Conservation (phyloP, 306 rosid species). For the Quercus wislizeni region DNA sequence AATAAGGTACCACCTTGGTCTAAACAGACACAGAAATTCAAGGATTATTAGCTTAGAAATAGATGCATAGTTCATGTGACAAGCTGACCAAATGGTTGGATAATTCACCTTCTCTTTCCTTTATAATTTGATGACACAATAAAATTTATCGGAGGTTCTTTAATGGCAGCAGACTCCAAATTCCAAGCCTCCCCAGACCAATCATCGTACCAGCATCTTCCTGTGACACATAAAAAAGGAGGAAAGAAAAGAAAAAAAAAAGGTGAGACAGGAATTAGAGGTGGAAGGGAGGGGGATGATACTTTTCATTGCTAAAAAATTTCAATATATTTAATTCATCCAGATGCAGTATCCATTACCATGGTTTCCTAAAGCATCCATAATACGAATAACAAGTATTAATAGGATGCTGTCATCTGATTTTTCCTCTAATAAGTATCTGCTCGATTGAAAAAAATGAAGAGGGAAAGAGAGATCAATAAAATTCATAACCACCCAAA, state of each 20-base stretch:
- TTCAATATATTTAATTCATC: not conserved
- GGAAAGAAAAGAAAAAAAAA: not conserved
- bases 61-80: conserved; percentile 14
- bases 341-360: conserved; percentile 46
- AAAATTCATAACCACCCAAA: conserved; percentile 21
- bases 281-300: not conserved
- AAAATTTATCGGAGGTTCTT: conserved; percentile 87
- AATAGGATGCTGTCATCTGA: conserved; percentile 91
- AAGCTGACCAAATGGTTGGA: conserved; percentile 11
- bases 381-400: conserved; percentile 81
- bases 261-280: not conserved
- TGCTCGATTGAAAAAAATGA: conserved; percentile 26
- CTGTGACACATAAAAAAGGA: conserved; percentile 29
- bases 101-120: conserved; percentile 79
- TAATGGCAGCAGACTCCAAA: conserved; percentile 87
- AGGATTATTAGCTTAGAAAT: conserved; percentile 5
- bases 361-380: conserved; percentile 93
- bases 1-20: conserved; percentile 98
- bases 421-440: conserved; percentile 76
- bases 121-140: conserved; percentile 71
- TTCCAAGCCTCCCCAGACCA: conserved; percentile 99
- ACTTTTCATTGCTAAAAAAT: not conserved
- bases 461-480: conserved; percentile 8
- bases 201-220: conserved; percentile 86
- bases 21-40: conserved; percentile 30